Percentiles rank a stretch among this genome's conserved stretches.
Conservation (phyloP, 2,329 filamentous ascomycete genomes). For the Parafenestella ontariensis region DNA sequence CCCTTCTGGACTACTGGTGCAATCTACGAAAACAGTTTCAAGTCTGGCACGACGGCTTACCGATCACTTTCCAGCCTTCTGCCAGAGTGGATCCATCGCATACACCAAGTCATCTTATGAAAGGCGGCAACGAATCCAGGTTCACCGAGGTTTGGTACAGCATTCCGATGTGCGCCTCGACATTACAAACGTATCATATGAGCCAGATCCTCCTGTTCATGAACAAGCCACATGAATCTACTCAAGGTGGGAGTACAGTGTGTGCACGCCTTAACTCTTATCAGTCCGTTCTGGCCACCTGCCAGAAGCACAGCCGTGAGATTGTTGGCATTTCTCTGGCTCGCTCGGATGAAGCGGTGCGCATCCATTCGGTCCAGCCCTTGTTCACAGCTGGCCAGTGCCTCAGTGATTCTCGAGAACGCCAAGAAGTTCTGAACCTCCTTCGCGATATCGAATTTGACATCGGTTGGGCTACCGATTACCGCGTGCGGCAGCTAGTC, state of each 20-base stretch:
- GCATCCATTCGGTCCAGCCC: slow-evolving; percentile 66
- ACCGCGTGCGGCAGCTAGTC: slow-evolving; percentile 63
- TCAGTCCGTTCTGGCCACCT: slow-evolving; percentile 62
- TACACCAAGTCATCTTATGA: slow-evolving; percentile 27
- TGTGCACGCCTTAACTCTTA: slow-evolving; percentile 64
- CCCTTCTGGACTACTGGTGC: slow-evolving; percentile 60
- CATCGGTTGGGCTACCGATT: slow-evolving; percentile 69
- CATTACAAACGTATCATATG: slow-evolving; percentile 72
- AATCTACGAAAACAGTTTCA: slow-evolving; percentile 64
- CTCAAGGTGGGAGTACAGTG: slow-evolving; percentile 60
- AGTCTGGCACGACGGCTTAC: slow-evolving; percentile 65
- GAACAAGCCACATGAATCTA: slow-evolving; percentile 65
- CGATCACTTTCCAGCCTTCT: slow-evolving; percentile 65
- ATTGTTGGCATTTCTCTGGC: slow-evolving; percentile 67
- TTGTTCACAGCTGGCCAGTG: slow-evolving; percentile 70
- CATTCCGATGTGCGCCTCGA: slow-evolving; percentile 68
- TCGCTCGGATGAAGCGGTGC: slow-evolving; percentile 62
- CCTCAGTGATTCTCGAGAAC: slow-evolving; percentile 61
- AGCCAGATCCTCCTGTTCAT: slow-evolving; percentile 67
- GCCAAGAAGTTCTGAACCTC: slow-evolving; percentile 62
- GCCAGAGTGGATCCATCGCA: slow-evolving; percentile 55
- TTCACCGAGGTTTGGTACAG: slow-evolving; percentile 69
- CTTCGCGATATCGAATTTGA: slow-evolving; percentile 67
- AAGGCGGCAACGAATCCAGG: slow-evolving; percentile 45
- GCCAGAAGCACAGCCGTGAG: slow-evolving; percentile 65